Evolutionary conservation across 169 alveolate species (phyloP).

Genomic region (Cryptosporidium canis): DNA sequence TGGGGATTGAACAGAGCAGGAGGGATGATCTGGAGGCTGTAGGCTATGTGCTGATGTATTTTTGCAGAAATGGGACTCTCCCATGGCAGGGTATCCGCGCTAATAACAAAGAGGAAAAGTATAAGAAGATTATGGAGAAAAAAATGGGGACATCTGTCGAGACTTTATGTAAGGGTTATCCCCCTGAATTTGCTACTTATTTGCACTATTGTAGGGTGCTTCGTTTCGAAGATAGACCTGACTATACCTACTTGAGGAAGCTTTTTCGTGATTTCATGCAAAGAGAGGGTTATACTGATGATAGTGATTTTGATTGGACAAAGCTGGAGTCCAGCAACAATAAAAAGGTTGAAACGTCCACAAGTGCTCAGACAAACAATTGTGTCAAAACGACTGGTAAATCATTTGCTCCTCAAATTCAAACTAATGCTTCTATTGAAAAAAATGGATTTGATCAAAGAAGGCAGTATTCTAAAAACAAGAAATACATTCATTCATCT

Average conservation of each 20-base stretch:
- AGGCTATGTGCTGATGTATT: conserved; percentile 86
- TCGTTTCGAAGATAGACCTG: conserved; percentile 87
- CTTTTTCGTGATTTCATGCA: conserved; percentile 75
- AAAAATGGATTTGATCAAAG: not conserved
- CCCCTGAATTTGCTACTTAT: conserved; percentile 79
- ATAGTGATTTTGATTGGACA: conserved; percentile 63
- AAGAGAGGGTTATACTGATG: conserved; percentile 69
- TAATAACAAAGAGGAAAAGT: conserved; percentile 84
- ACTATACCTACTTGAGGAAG: conserved; percentile 79
- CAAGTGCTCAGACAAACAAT: not conserved
- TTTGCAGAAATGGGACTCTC: conserved; percentile 83
- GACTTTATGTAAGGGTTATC: conserved; percentile 84
- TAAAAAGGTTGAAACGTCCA: conserved; percentile 19
- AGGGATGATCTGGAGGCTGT: conserved; percentile 92
- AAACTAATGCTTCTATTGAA: not conserved
- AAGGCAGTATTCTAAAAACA: not conserved
- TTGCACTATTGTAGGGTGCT: conserved; percentile 80
- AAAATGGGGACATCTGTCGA: conserved; percentile 86
- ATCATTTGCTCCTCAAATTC: not conserved
- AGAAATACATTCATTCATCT: conserved; percentile 39
- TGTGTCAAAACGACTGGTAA: not conserved
- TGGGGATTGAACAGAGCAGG: conserved; percentile 82
- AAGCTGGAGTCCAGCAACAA: not conserved
- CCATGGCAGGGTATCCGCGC: conserved; percentile 89
- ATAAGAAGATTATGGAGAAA: conserved; percentile 86